Evolutionary conservation across 1,284 basidiomycete genomes (phyloP), one percentile per base, ranked within the genome.

Genomic region (Uromyces viciae-fabae): DNA sequence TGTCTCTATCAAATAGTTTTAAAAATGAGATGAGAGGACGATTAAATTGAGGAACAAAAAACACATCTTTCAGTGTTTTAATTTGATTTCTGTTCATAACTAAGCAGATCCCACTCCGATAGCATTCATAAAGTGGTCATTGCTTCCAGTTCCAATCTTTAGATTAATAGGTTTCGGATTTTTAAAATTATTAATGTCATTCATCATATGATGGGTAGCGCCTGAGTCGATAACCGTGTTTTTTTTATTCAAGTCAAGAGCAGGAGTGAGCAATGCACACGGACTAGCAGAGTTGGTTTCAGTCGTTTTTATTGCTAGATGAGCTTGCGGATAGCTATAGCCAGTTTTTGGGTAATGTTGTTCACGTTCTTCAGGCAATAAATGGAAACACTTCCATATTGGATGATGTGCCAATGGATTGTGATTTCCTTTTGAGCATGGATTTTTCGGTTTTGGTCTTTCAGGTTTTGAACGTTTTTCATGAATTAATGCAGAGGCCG

Each of bases 141-240:
- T 33, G 43, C 43, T 46, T 11, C 66, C 66, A 25, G 66, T 69
- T 33, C 0, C 40, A n/a, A 69, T 31, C 2, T 8, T 1, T 22
- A 69, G 9, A 19, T 5, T n/a, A 5, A 19, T 9, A 8, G 2
- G 3, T 3, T 7, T 4, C 1, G 25, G 22, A 14, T 1, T 43
- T 14, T 25, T 43, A n/a, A 69, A 69, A 7, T 40, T 15, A n/a
- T 33, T 40, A 0, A 14, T 2, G 8, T 69, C 17, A 4, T 33
- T 7, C 19, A 69, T 2, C 66, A 69, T 69, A 25, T 69, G 66
- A 69, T 69, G 66, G 22, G 66, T 8, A 22, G 36, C 66, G 15
- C 36, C 66, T 8, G 40, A 43, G 43, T 69, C 66, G 5, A 69
- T 4, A 14, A 69, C 22, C 33, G 40, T 69, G n/a, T 2, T 28